Percentiles rank a stretch among this genome's conserved stretches.
Conservation (phyloP, 2,329 filamentous ascomycete genomes). For the Neonectria hederae region DNA sequence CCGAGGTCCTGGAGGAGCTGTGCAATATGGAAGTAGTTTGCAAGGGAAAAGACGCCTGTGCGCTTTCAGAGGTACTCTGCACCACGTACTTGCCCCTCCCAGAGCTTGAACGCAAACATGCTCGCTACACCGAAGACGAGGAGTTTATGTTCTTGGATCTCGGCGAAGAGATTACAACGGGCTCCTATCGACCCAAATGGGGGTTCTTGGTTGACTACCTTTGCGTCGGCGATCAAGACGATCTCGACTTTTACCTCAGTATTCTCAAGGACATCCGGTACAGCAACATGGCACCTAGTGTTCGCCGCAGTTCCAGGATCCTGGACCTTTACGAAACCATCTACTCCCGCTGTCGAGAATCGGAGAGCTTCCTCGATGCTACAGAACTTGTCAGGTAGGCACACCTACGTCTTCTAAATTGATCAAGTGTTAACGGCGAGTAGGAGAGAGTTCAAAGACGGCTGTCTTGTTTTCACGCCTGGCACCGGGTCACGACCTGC, state of each 20-base stretch:
- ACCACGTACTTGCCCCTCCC: slow-evolving; percentile 30
- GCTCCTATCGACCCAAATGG: slow-evolving; percentile 28
- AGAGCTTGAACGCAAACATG: slow-evolving; percentile 29
- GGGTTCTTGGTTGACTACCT: slow-evolving; percentile 34
- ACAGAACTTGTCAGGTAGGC: slow-evolving; percentile 22
- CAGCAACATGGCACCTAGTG: slow-evolving; percentile 9
- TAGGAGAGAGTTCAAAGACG: slow-evolving; percentile 15
- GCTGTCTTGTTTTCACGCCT: slow-evolving; percentile 27
- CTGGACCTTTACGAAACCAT: slow-evolving; percentile 36
- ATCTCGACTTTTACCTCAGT: slow-evolving; percentile 30
- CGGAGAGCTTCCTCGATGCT: slow-evolving; percentile 15
- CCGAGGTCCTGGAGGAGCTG: slow-evolving; percentile 16
- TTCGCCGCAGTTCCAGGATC: slow-evolving; percentile 13
- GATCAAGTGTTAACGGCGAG: background rate
- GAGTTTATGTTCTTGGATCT: slow-evolving; percentile 29
- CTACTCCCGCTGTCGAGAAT: slow-evolving; percentile 28
- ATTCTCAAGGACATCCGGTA: slow-evolving; percentile 23
- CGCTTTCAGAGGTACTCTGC: background rate
- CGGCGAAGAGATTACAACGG: slow-evolving; percentile 19
- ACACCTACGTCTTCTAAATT: fast-evolving
- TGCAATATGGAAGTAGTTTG: slow-evolving; percentile 24
- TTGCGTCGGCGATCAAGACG: slow-evolving; percentile 26
- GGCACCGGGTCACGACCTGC: slow-evolving; percentile 2
- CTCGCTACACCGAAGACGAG: slow-evolving; percentile 29
- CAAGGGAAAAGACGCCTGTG: slow-evolving; percentile 11